Conservation (phyloP, 352 stramenopile species). For the Elongisporangium prolatum region DNA sequence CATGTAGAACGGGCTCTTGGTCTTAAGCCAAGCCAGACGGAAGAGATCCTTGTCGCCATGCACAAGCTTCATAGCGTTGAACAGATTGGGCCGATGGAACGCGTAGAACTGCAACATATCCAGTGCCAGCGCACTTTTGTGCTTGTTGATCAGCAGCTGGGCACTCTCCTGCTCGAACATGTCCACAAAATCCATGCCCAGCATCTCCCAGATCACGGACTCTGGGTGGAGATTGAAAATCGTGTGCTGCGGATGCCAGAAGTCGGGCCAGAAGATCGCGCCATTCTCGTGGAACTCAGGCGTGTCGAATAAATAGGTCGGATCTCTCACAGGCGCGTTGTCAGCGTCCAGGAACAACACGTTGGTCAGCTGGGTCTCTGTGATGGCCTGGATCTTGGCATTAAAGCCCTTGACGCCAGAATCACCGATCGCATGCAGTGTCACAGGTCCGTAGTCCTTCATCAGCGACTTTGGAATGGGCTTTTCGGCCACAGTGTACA, state of each 20-base stretch:
- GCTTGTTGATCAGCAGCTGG: conserved; percentile 22
- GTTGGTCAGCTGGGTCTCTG: conserved; percentile 16
- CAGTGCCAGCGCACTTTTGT: conserved; percentile 9
- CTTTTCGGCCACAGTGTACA: conserved; percentile 12
- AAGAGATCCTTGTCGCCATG: conserved; percentile 65
- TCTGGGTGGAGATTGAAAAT: conserved; percentile 28
- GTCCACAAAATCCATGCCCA: conserved; percentile 26
- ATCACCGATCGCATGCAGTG: conserved; percentile 19
- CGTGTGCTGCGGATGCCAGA: conserved; percentile 19
- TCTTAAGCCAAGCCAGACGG: conserved; percentile 50
- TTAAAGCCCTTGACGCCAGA: conserved; percentile 13
- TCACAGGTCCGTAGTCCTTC: conserved; percentile 18
- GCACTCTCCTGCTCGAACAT: conserved; percentile 38
- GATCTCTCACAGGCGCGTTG: conserved; percentile 22
- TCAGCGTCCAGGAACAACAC: conserved; percentile 28
- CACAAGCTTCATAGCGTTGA: conserved; percentile 27
- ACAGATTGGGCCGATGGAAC: conserved; percentile 27
- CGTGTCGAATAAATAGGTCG: conserved; percentile 22
- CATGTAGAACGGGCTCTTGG: conserved; percentile 41
- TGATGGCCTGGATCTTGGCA: conserved; percentile 20
- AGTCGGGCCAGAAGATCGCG: conserved; percentile 32
- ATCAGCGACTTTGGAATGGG: conserved; percentile 18
- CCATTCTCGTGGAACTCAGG: conserved; percentile 14
- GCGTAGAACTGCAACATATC: conserved; percentile 41
- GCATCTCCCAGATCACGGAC: conserved; percentile 19